Conservation (phyloP, 441 rosid genomes). For the Euphorbia corollata region DNA sequence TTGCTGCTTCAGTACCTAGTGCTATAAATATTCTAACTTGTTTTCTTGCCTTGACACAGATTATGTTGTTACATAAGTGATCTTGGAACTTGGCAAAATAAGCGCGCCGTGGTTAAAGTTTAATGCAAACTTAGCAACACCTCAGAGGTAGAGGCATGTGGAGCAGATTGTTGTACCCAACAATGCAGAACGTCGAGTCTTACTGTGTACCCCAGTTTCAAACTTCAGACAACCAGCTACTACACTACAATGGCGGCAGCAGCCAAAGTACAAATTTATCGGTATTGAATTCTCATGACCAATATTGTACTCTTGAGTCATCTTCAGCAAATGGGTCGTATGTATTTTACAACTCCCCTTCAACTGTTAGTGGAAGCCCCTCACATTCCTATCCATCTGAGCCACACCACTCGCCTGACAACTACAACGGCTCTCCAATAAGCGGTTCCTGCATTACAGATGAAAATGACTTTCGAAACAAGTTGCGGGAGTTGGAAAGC, state of each 20-base stretch:
- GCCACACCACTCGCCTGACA: slow-evolving; percentile 46
- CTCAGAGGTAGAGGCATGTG: slow-evolving; percentile 36
- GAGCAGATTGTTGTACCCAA: slow-evolving; percentile 31
- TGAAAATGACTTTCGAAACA: slow-evolving; percentile 52
- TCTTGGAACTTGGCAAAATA: slow-evolving; percentile 10
- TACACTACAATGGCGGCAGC: slow-evolving; percentile 20
- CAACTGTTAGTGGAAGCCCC: slow-evolving; percentile 36
- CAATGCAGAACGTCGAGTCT: slow-evolving; percentile 34
- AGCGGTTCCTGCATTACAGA: slow-evolving; percentile 70
- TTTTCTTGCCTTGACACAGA: slow-evolving; percentile 21
- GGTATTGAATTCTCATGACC: slow-evolving; percentile 32
- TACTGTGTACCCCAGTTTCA: slow-evolving; percentile 38
- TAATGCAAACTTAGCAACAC: slow-evolving; percentile 33
- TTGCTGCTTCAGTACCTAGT: not conserved
- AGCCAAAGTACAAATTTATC: slow-evolving; percentile 27
- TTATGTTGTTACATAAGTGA: slow-evolving; percentile 9
- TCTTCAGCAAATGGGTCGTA: slow-evolving; percentile 39
- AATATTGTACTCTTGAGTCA: slow-evolving; percentile 58
- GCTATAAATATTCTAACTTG: not conserved
- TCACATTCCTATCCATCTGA: too few species aligned
- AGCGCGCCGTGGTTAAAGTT: slow-evolving; percentile 11
- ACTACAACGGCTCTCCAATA: slow-evolving; percentile 40
- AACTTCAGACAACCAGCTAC: slow-evolving; percentile 24
- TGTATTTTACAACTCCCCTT: slow-evolving; percentile 33
- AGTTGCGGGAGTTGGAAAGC: slow-evolving; percentile 68